A percentile compares a stretch with the other conserved stretches of the same genome.
Evolutionary conservation across 1,284 basidiomycete species (phyloP).

Genomic region (Bondarzewia mesenterica): DNA sequence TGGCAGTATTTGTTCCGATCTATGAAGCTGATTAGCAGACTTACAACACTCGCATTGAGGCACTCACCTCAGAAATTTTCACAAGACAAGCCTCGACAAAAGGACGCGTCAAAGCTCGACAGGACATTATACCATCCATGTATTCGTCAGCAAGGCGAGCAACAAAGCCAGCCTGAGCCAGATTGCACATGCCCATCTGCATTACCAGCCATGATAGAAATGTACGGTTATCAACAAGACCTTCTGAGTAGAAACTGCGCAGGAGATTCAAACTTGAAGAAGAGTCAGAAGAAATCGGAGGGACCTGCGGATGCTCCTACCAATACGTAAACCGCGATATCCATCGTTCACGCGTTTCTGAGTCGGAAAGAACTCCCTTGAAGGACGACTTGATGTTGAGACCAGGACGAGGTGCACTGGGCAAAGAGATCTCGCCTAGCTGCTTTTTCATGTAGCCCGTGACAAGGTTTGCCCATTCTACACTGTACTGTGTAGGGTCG

Average conservation of each 20-base stretch:
- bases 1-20: conserved; percentile 45
- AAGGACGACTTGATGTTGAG: conserved; percentile 75
- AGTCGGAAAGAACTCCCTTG: conserved; percentile 67
- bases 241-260: conserved; percentile 72
- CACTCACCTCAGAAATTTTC: conserved; percentile 62
- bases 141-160: conserved; percentile 75
- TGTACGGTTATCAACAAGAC: conserved; percentile 74
- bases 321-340: conserved; percentile 76
- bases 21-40: too few species aligned
- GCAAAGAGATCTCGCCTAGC: conserved; percentile 76
- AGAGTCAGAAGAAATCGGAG: conserved; percentile 13
- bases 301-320: conserved; percentile 27
- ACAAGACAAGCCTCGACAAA: conserved; percentile 60
- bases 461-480: conserved; percentile 85
- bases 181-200: conserved; percentile 67
- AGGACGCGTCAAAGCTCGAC: conserved; percentile 55
- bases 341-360: conserved; percentile 69
- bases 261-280: conserved; percentile 59
- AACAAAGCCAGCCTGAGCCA: conserved; percentile 82
- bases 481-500: conserved; percentile 77
- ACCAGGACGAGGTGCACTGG: conserved; percentile 65
- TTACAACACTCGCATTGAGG: too few species aligned
- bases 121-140: conserved; percentile 61
- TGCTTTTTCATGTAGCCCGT: conserved; percentile 89
- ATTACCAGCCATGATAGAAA: conserved; percentile 83